Base-by-base conservation (phyloP, 495 filamentous ascomycete genomes). In the Talaromyces stipitatus region DNA sequence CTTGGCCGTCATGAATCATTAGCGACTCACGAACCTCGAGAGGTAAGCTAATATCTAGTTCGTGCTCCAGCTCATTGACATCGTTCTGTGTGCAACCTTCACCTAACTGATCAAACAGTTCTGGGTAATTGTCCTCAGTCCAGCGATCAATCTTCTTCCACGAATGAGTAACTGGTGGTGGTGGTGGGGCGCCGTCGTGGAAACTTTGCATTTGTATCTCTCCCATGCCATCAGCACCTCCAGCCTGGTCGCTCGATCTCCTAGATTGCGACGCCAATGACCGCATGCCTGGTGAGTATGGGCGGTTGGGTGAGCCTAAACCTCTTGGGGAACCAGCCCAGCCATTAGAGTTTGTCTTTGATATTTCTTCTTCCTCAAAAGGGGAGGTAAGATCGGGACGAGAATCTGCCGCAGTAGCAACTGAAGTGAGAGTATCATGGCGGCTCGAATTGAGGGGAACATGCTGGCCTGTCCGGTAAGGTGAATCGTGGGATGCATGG, bases 161-260 rank as follows among this genome's bases (percentile, higher is more conserved):
- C 23, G 91, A 94, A 75, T 96, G 91, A 54, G 69, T 60, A 11
- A 96, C 85, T 10, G 94, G 90, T 2, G 94, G 94, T 4, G 94
- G 82, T 11, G 95, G 94, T 0, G 94, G 91, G 20, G 88, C 81
- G 50, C 94, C 94, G 60, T 97, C 90, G 61, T 85, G 82, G 73
- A 99, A 99, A 51, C 89, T 88, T 72, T 97, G 95, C 87, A 99
- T 91, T 56, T 91, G 91, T 56, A 99, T 97, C 69, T 96, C 92
- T 18, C 88, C 86, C 23, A 41, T 22, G 23, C 41, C 83, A 56
- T 86, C 84, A 24, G 79, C 78, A 45, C 88, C 83, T 59, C 79
- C 79, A 50, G 85, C 84, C 53, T 70, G 70, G 38, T 85, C 82
- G 55, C 76, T 78, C 2, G 82, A 78, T 54, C 66, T 68, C 47